phyloP scores from a whole-genome alignment of 805 yeast species.

The Lipomyces chichibuensis region DNA sequence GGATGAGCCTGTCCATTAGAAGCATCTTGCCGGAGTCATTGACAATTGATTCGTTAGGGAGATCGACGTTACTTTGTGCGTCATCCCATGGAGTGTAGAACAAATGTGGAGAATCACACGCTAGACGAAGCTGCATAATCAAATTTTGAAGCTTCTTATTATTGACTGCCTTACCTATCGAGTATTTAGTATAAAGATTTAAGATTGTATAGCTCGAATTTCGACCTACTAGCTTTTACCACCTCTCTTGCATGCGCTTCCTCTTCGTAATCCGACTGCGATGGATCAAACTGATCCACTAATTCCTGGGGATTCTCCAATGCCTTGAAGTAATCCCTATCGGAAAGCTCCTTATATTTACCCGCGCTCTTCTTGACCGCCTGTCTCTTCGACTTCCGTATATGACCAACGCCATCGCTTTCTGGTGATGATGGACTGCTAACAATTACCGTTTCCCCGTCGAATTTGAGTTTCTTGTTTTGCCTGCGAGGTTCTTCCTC shows the following conservation, averaged over 20 bases:
- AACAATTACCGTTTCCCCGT: no score
- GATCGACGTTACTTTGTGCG: conserved; percentile 41
- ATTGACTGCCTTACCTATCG: conserved; percentile 45
- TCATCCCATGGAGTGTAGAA: conserved; percentile 77
- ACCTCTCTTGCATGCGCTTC: conserved; percentile 21
- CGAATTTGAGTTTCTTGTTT: conserved; percentile 2
- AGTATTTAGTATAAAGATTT: not conserved
- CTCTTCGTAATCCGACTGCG: conserved; percentile 13
- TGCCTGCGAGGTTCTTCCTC: not conserved
- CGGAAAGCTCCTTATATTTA: conserved; percentile 20
- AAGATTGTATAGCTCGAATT: not conserved
- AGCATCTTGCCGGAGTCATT: conserved; percentile 72
- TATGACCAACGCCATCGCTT: not conserved
- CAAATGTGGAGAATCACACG: conserved; percentile 83
- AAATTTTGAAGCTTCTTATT: conserved; percentile 63
- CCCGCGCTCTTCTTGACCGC: not conserved
- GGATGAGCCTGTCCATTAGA: conserved; percentile 64
- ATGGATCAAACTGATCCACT: not conserved
- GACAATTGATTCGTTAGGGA: conserved; percentile 50
- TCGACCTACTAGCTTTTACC: conserved; percentile 24
- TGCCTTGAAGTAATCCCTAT: conserved; percentile 15
- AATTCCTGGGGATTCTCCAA: conserved; percentile 10
- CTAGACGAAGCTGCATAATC: conserved; percentile 81
- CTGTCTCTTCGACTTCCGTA: conserved; percentile 1
- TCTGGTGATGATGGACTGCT: not conserved